Base-by-base conservation (phyloP, 257 asterid genomes). In the Przewalskia tangutica region DNA sequence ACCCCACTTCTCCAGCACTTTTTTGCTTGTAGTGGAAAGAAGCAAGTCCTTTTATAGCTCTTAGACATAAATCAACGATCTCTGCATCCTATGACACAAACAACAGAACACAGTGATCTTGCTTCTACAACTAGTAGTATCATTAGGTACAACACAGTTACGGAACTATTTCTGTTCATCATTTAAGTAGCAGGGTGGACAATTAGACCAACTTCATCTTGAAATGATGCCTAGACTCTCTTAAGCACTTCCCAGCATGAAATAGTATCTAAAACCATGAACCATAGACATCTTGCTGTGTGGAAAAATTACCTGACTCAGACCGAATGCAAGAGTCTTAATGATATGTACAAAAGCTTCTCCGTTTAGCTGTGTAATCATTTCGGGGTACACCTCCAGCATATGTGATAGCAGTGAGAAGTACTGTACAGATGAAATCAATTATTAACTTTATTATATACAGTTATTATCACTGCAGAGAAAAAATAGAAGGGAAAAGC, bases 331-430 rank as follows among this genome's bases (percentile, higher is more conserved):
- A 87, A 95, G 91, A 84, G 97, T 90, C 82, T 92, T 95, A 84
- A 88, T 81, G 84, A 95, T 89, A 89, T 88, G 97, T 83, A 83
- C 87, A 34, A 91, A 91, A 81, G 97, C 94, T 84, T 94, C 97
- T 46, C 73, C 81, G 58, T 86, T 91, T 75, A 95, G 83, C 83
- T 90, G 95, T 77, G 90, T 88, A 42, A 93, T 86, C 88, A 89
- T 87, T 88, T 95, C 98, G 66, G 99, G 99, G 86, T 95, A 95
- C 60, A 92, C 96, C 90, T 92, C 98, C 95, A 95, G 89, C 97
- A 94, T 82, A 89, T 95, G 97, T 42, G 99, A 94, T 82, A 94
- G 87, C 85, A 95, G 89, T 46, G 95, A 88, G 91, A 92, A 94
- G 86, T 94, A 95, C 99, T 95, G 92, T 82, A 79, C 85, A 85